phyloP scores from a whole-genome alignment of 2,329 filamentous ascomycete genomes.

The Camillea tinctor region DNA sequence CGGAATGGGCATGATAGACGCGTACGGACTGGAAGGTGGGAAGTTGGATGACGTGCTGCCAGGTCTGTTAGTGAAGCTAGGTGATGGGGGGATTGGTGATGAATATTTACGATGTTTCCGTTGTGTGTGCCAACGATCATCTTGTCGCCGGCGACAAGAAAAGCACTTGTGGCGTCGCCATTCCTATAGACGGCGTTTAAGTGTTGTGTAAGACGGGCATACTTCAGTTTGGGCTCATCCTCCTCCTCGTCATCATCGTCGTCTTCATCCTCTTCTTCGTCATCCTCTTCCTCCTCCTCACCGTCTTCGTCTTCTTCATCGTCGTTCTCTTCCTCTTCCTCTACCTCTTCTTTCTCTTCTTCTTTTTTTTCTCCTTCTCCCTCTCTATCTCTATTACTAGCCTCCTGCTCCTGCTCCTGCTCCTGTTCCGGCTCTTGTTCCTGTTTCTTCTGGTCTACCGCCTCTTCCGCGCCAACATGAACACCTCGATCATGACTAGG shows the following conservation, averaged over 20 bases:
- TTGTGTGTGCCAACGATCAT: conserved; percentile 97
- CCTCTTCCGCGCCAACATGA: conserved; percentile 4
- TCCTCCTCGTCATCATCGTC: conserved; percentile 83
- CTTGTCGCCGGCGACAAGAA: conserved; percentile 90
- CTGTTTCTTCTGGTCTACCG: not conserved
- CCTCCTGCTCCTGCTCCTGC: conserved; percentile 36
- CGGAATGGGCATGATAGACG: conserved; percentile 88
- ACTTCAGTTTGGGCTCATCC: conserved; percentile 92
- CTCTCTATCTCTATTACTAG: conserved; percentile 46
- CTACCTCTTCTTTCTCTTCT: conserved; percentile 70
- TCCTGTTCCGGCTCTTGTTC: not conserved
- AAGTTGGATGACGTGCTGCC: conserved; percentile 69
- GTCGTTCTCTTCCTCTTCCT: conserved; percentile 29
- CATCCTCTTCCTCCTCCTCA: conserved; percentile 45
- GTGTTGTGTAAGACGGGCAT: conserved; percentile 79
- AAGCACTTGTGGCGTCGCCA: conserved; percentile 90
- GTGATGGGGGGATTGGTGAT: not conserved
- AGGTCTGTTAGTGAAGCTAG: not conserved
- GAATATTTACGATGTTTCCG: conserved; percentile 78
- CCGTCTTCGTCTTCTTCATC: conserved; percentile 39
- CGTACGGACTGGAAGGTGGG: conserved; percentile 79
- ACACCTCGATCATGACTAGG: conserved; percentile 7
- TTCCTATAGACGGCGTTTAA: conserved; percentile 84
- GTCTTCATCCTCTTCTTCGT: conserved; percentile 58
- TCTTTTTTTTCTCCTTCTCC: conserved; percentile 71